These are phyloP conservation scores for Paecilomyces sp. DNA, from an alignment of 2,329 filamentous ascomycete genomes.

Conservation along the genomic window DNA sequence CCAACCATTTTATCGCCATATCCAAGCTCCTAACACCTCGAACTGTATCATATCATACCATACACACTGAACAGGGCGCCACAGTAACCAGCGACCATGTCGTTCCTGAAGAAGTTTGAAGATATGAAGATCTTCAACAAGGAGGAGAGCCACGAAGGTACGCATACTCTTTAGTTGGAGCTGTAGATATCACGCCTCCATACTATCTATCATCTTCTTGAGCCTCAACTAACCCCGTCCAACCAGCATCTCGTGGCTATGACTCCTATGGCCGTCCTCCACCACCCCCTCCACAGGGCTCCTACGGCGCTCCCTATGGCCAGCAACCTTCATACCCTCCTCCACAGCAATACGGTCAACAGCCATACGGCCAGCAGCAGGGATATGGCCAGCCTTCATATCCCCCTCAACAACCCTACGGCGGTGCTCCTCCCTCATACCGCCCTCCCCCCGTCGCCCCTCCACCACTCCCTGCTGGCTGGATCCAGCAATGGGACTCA, in stretches of 20 bases:
- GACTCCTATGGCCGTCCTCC: constrained; percentile 3
- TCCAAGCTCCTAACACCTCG: background rate
- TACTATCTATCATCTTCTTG: background rate
- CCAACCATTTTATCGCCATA: background rate
- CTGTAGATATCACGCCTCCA: background rate
- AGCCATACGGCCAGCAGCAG: constrained; percentile 10
- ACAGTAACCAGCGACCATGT: constrained; percentile 25
- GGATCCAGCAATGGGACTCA: constrained; percentile 58
- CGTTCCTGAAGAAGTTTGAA: constrained; percentile 43
- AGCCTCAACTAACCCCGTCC: background rate
- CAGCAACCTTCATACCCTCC: constrained; percentile 8
- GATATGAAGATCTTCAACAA: constrained; percentile 39
- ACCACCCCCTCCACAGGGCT: constrained; percentile 9
- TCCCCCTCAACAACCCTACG: constrained; percentile 12
- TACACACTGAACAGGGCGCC: background rate
- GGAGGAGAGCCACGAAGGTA: constrained; percentile 21
- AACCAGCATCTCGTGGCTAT: background rate
- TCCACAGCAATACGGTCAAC: constrained; percentile 15
- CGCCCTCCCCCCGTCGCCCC: constrained; percentile 36
- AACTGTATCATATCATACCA: background rate
- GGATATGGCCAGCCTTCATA: constrained; percentile 24
- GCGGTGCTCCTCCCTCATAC: constrained; percentile 16
- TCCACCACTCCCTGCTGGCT: constrained; percentile 50
- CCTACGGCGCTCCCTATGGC: constrained; percentile 6
- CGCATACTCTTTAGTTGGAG: background rate